A percentile compares a stretch with the other conserved stretches of the same genome.
Evolutionary conservation across 768 basidiomycete genomes (phyloP).

Genomic region (Leucocoprinus leucothites): DNA sequence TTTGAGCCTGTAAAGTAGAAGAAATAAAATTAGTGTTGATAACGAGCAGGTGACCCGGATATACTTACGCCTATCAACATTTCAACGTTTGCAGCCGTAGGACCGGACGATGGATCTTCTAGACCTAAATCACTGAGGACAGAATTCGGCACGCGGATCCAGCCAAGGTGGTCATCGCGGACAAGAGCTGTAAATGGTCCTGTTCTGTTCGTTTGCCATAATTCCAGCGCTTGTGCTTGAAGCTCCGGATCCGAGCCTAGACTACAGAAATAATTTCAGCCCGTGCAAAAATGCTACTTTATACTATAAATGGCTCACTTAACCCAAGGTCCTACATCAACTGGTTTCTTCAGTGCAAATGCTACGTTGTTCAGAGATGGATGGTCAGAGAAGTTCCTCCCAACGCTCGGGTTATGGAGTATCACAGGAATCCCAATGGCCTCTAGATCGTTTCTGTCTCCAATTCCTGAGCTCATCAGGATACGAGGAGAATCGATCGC

Average conservation of each 20-base stretch:
- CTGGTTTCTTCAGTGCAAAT: neutral
- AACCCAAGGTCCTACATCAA: conserved; percentile 7
- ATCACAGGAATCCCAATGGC: neutral
- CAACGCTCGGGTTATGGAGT: conserved; percentile 59
- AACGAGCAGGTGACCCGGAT: neutral
- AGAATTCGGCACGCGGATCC: neutral
- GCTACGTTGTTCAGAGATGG: neutral
- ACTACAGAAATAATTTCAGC: neutral
- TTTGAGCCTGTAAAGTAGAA: conserved; percentile 14
- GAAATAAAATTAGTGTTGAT: too few species aligned
- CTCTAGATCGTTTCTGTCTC: neutral
- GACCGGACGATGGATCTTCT: conserved; percentile 14
- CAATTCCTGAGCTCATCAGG: conserved; percentile 14
- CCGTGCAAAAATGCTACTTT: too few species aligned
- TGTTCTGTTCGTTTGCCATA: conserved; percentile 15
- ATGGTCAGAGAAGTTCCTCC: conserved; percentile 75
- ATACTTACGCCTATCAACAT: conserved; percentile 2
- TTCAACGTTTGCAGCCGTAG: conserved; percentile 9
- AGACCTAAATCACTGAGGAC: neutral
- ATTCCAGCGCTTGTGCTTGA: conserved; percentile 2
- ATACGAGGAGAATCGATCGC: conserved; percentile 10
- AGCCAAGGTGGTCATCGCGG: conserved; percentile 1
- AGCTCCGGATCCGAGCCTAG: neutral
- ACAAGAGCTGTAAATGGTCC: conserved; percentile 10
- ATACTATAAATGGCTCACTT: neutral